These are phyloP conservation scores for Narthecium ossifragum DNA, from an alignment of 106 monocot species.

Conservation along the genomic window DNA sequence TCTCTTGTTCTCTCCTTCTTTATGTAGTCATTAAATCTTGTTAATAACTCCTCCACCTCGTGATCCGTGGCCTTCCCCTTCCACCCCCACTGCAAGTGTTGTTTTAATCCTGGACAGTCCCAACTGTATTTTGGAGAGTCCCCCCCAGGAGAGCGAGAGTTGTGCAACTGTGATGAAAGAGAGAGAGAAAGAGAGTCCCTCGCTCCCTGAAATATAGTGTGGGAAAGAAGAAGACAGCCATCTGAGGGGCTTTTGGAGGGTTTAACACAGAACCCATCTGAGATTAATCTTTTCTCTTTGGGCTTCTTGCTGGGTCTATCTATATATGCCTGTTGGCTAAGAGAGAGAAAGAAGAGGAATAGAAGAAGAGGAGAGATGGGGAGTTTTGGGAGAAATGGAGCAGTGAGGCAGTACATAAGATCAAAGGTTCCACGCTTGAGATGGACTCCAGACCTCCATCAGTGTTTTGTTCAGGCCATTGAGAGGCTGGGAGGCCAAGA, in stretches of 20 bases:
- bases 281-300: not conserved
- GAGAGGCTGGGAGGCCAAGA: constrained; percentile 84
- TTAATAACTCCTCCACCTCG: not conserved
- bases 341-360: constrained; percentile 37
- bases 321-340: constrained; percentile 21
- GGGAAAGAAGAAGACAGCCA: not conserved
- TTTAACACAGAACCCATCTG: too few species aligned
- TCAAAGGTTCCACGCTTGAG: constrained; percentile 86
- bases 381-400: constrained; percentile 55
- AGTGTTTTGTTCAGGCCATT: constrained; percentile 77
- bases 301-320: too few species aligned
- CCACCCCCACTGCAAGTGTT: constrained; percentile 8
- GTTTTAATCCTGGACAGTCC: constrained; percentile 32
- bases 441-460: constrained; percentile 95
- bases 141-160: not conserved
- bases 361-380: constrained; percentile 7
- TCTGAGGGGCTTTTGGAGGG: too few species aligned
- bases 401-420: constrained; percentile 85
- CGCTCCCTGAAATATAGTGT: not conserved
- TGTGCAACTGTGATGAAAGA: not conserved
- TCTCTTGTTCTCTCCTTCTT: constrained; percentile 1
- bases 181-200: not conserved
- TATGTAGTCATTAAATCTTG: not conserved
- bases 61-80: not conserved
- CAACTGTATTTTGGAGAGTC: constrained; percentile 1